phyloP scores from a whole-genome alignment of 192 early-diverging fungal genomes.

The Podila minutissima region DNA sequence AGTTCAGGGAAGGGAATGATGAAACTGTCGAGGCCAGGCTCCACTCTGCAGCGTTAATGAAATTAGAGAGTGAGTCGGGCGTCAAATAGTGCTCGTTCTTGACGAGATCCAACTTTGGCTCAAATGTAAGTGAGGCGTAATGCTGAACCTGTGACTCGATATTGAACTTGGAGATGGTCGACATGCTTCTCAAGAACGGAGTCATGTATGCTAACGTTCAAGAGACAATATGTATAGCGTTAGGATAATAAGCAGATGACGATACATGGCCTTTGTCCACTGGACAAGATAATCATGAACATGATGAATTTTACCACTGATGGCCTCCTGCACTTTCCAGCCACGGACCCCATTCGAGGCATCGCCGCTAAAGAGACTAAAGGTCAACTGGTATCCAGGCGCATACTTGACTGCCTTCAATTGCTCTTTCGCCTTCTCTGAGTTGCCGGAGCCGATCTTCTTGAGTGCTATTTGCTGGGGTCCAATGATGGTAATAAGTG shows the following conservation, averaged over 20 bases:
- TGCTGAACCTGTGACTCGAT: conserved; percentile 88
- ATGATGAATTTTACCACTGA: conserved; percentile 59
- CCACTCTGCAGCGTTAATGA: conserved; percentile 98
- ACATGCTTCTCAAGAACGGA: conserved; percentile 79
- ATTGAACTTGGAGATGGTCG: conserved; percentile 75
- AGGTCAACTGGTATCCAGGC: conserved; percentile 82
- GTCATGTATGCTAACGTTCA: conserved; percentile 64
- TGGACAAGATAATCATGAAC: not conserved
- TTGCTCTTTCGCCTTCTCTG: conserved; percentile 52
- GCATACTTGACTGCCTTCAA: conserved; percentile 88
- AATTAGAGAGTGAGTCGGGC: conserved; percentile 82
- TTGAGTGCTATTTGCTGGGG: conserved; percentile 30
- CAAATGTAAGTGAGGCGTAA: conserved; percentile 80
- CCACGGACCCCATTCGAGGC: conserved; percentile 70
- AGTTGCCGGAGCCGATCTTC: conserved; percentile 18
- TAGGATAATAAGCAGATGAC: no score
- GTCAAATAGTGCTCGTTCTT: conserved; percentile 64
- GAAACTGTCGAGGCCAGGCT: conserved; percentile 92
- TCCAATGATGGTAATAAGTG: conserved; percentile 33
- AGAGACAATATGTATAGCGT: no score
- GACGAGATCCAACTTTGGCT: conserved; percentile 57
- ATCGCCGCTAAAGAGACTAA: conserved; percentile 89
- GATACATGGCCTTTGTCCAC: no score
- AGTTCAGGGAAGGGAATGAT: conserved; percentile 84
- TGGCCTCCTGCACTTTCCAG: conserved; percentile 87